These are phyloP conservation scores for Leptomonas seymouri DNA, from an alignment of 208 protist species.

Conservation along the genomic window DNA sequence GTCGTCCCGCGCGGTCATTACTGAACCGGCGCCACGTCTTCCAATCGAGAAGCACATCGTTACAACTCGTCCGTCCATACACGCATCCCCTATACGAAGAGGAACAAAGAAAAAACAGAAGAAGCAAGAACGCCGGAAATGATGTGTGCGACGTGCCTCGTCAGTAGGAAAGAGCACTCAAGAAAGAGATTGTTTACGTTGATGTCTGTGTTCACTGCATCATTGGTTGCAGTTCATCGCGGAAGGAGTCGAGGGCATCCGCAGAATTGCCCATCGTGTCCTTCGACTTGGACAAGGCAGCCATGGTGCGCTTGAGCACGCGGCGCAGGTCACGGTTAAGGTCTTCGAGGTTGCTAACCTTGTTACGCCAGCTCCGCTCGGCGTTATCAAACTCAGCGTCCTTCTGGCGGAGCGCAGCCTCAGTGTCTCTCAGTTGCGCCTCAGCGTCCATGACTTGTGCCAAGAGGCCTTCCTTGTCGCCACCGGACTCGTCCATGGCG, in stretches of 20 bases:
- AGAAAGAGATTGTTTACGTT: not conserved
- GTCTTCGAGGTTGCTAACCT: conserved; percentile 25
- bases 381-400: conserved; percentile 27
- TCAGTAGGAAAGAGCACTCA: not conserved
- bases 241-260: conserved; percentile 33
- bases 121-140: not conserved
- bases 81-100: not conserved
- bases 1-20: no score
- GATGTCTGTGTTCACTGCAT: conserved; percentile 15
- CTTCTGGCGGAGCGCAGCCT: conserved; percentile 25
- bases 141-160: not conserved
- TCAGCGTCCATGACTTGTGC: conserved; percentile 36
- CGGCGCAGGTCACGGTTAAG: conserved; percentile 33
- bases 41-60: no score
- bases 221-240: conserved; percentile 39
- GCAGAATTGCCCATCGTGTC: conserved; percentile 39
- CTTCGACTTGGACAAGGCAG: conserved; percentile 30
- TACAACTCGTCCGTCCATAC: no score
- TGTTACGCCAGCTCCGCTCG: conserved; percentile 15
- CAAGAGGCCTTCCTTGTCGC: conserved; percentile 32
- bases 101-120: not conserved
- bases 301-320: conserved; percentile 40
- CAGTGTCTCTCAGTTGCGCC: conserved; percentile 30
- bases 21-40: no score
- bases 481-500: conserved; percentile 16